These are phyloP conservation scores for Fraxinus nigra DNA, from an alignment of 305 asterid genomes.

Conservation along the genomic window DNA sequence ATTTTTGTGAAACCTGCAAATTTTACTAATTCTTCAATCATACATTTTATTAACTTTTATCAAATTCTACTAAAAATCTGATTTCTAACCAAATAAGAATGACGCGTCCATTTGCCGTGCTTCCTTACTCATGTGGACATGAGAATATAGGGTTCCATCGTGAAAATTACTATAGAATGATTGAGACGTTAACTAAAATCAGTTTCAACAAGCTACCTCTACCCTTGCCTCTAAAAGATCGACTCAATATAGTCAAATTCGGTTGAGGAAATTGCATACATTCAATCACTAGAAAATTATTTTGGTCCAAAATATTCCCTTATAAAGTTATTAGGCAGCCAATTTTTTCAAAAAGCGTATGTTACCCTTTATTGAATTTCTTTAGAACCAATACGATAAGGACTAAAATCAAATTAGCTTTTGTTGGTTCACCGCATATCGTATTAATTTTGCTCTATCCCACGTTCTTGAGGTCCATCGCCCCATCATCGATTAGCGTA, in stretches of 20 bases:
- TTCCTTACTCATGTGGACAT: background rate
- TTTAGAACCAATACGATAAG: constrained; percentile 2
- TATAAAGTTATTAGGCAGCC: constrained; percentile 37
- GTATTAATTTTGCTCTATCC: background rate
- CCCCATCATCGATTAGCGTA: background rate
- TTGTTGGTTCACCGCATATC: background rate
- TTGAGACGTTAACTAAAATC: background rate
- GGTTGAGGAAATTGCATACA: constrained; percentile 19
- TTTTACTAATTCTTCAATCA: background rate
- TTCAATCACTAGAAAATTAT: constrained; percentile 19
- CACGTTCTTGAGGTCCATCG: background rate
- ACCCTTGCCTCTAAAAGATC: background rate
- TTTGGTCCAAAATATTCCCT: constrained; percentile 40
- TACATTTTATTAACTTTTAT: too few relatives aligned
- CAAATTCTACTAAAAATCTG: too few relatives aligned
- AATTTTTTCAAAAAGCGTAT: constrained; percentile 27
- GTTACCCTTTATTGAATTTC: constrained; percentile 24
- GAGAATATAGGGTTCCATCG: background rate
- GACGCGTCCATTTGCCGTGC: background rate
- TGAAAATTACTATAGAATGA: background rate
- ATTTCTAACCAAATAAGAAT: background rate
- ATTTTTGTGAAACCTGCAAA: too few relatives aligned
- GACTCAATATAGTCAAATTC: background rate
- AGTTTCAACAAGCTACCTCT: constrained; percentile 15
- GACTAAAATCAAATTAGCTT: background rate